Evolutionary conservation across 257 asterid species (phyloP).

Genomic region (Knoxia roxburghii): DNA sequence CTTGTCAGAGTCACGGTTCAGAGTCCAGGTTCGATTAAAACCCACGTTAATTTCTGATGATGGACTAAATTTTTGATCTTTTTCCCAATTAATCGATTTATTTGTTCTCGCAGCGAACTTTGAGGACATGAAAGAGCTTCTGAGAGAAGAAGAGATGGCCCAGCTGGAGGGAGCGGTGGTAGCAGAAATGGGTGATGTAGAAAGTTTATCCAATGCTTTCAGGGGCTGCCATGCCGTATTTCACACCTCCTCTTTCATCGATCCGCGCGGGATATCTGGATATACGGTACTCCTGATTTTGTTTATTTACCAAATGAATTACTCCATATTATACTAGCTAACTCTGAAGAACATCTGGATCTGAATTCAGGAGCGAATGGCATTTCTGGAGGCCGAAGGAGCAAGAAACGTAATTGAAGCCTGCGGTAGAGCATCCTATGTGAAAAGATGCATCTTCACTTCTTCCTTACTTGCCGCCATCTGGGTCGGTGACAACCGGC

Average conservation of each 20-base stretch:
- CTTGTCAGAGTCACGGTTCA: slow-evolving; percentile 31
- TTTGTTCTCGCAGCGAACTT: slow-evolving; percentile 24
- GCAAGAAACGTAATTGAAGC: slow-evolving; percentile 37
- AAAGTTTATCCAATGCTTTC: slow-evolving; percentile 25
- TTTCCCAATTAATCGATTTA: background rate
- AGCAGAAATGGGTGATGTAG: slow-evolving; percentile 25
- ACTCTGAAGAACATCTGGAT: too few species aligned
- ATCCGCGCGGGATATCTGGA: slow-evolving; percentile 34
- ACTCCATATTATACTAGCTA: too few species aligned
- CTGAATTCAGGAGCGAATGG: slow-evolving; percentile 30
- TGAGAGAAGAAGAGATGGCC: slow-evolving; percentile 26
- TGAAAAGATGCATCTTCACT: slow-evolving; percentile 28
- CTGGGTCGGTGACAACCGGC: slow-evolving; percentile 10
- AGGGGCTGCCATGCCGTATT: slow-evolving; percentile 31
- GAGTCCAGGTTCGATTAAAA: slow-evolving; percentile 17
- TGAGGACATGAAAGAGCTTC: slow-evolving; percentile 28
- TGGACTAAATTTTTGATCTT: too few species aligned
- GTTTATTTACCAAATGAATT: too few species aligned
- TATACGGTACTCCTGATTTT: slow-evolving; percentile 20
- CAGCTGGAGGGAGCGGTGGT: slow-evolving; percentile 30
- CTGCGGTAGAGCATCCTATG: slow-evolving; percentile 21
- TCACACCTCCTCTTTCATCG: slow-evolving; percentile 35
- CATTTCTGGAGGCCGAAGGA: slow-evolving; percentile 31
- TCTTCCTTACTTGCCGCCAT: slow-evolving; percentile 33
- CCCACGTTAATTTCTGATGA: too few species aligned